Evolutionary conservation across 2,329 filamentous ascomycete genomes (phyloP).

Genomic region (Arthrobotrys musiformis): DNA sequence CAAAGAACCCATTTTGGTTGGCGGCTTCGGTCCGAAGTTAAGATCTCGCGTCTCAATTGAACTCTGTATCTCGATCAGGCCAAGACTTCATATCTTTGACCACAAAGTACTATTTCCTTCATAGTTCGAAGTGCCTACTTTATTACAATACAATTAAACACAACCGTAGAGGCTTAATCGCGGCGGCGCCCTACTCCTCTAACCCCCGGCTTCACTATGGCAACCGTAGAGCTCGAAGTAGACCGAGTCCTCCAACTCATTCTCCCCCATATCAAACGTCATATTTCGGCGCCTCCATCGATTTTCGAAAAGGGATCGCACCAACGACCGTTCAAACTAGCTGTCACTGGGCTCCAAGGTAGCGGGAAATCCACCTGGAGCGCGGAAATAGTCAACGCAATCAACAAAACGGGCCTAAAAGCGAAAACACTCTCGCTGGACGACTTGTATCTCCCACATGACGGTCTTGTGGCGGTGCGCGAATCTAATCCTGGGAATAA

Average conservation of each 20-base stretch:
- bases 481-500: slow-evolving; percentile 75
- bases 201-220: slow-evolving; percentile 16
- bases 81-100: neutral
- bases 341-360: slow-evolving; percentile 90
- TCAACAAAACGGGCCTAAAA: slow-evolving; percentile 70
- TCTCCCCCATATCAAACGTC: slow-evolving; percentile 22
- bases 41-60: neutral
- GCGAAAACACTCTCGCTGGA: slow-evolving; percentile 84
- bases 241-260: slow-evolving; percentile 21
- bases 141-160: neutral
- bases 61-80: too few species aligned
- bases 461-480: slow-evolving; percentile 74
- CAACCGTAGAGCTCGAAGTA: slow-evolving; percentile 12
- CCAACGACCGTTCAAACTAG: slow-evolving; percentile 77
- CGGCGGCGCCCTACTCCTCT: neutral
- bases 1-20: neutral
- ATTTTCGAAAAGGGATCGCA: slow-evolving; percentile 7
- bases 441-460: slow-evolving; percentile 84
- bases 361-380: slow-evolving; percentile 92
- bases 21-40: slow-evolving; percentile 10
- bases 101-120: neutral
- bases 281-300: slow-evolving; percentile 22
- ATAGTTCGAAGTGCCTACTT: neutral
- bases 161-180: neutral
- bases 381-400: slow-evolving; percentile 71